Evolutionary conservation across 768 basidiomycete genomes (phyloP).

Genomic region (Tephrocybe sp.): DNA sequence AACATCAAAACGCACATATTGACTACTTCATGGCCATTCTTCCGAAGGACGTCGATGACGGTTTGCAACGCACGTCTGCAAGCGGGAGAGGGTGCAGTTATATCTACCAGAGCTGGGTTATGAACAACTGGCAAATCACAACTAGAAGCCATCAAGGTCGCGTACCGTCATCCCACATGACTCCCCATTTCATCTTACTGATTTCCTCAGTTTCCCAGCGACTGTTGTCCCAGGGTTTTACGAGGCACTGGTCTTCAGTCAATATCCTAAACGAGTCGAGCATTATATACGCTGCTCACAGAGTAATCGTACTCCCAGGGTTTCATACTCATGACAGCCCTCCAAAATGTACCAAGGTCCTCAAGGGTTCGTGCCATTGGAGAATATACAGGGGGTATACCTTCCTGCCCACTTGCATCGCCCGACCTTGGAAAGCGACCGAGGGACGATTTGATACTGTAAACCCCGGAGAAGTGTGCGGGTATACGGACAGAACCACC

Average conservation of each 20-base stretch:
- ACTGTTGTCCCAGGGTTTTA: conserved; percentile 28
- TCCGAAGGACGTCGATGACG: conserved; percentile 42
- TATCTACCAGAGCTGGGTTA: conserved; percentile 42
- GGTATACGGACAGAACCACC: conserved; percentile 68
- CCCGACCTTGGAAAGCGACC: conserved; percentile 48
- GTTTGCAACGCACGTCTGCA: conserved; percentile 50
- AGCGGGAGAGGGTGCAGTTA: conserved; percentile 57
- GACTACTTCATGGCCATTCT: conserved; percentile 48
- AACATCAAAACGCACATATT: conserved; percentile 41
- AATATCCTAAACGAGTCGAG: conserved; percentile 20
- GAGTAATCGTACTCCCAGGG: conserved; percentile 65
- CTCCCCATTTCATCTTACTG: conserved; percentile 48
- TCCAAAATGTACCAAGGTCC: conserved; percentile 65
- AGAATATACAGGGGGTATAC: conserved; percentile 49
- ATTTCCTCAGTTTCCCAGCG: conserved; percentile 14
- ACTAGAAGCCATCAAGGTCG: no score
- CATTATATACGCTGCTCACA: conserved; percentile 23
- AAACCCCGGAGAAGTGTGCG: conserved; percentile 63
- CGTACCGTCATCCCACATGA: conserved; percentile 63
- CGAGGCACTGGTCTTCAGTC: conserved; percentile 28
- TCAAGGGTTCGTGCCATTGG: conserved; percentile 62
- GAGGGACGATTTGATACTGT: conserved; percentile 52
- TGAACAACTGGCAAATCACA: no score
- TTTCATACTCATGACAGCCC: conserved; percentile 53
- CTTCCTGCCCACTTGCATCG: conserved; percentile 42